Conservation (phyloP, 2,329 filamentous ascomycete genomes). For the Parafenestella ontariensis region DNA sequence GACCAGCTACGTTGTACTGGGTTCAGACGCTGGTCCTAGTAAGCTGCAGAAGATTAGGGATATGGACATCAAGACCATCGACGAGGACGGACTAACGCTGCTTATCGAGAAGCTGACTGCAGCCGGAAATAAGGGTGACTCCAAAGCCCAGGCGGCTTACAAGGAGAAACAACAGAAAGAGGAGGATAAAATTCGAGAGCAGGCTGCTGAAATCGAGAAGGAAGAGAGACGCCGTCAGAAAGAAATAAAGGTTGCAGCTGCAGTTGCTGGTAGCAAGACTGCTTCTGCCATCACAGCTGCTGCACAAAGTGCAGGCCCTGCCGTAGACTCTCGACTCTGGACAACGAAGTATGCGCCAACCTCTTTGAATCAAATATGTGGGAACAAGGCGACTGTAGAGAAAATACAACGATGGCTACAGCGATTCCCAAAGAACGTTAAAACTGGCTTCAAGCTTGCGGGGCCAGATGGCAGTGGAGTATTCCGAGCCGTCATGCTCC, state of each 20-base stretch:
- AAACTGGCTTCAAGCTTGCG: conserved; percentile 79
- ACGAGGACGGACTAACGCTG: conserved; percentile 89
- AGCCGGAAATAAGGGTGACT: conserved; percentile 74
- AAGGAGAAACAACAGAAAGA: conserved; percentile 86
- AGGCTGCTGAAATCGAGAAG: conserved; percentile 84
- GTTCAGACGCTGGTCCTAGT: conserved; percentile 88
- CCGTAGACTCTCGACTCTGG: conserved; percentile 66
- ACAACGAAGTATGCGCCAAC: conserved; percentile 95
- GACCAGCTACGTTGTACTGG: conserved; percentile 92
- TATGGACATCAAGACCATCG: conserved; percentile 85
- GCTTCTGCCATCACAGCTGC: conserved; percentile 31
- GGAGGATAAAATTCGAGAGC: conserved; percentile 78
- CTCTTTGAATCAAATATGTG: conserved; percentile 85
- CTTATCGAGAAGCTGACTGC: conserved; percentile 82
- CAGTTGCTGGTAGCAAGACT: conserved; percentile 49
- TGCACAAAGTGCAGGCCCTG: conserved; percentile 24
- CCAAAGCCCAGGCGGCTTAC: conserved; percentile 84
- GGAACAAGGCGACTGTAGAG: conserved; percentile 90
- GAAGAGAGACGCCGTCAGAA: conserved; percentile 80
- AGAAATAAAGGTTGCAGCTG: conserved; percentile 53
- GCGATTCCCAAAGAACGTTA: conserved; percentile 79
- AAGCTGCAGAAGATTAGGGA: conserved; percentile 87
- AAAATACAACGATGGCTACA: conserved; percentile 88
- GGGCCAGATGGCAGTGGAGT: conserved; percentile 85
- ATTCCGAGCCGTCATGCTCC: conserved; percentile 90